A percentile compares a stretch with the other conserved stretches of the same genome.
phyloP scores from a whole-genome alignment of 306 rosid species.

The Casuarina glauca region DNA sequence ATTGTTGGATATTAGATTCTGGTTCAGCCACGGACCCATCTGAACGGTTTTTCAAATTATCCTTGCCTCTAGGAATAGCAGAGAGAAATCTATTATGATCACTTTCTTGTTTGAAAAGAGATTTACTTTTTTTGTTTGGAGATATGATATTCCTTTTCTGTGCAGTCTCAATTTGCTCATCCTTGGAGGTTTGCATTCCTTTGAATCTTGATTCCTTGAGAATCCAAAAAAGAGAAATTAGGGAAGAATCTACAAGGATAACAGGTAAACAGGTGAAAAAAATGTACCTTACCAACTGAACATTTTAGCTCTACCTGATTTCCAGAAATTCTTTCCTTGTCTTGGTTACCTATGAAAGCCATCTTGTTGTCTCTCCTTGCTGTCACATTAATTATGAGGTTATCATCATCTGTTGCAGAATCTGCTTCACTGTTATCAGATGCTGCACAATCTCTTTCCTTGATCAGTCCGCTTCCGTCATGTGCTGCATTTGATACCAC shows the following conservation, averaged over 20 bases:
- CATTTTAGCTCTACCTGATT: conserved; percentile 37
- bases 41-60: conserved; percentile 23
- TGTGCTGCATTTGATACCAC: conserved; percentile 19
- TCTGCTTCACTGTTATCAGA: conserved; percentile 43
- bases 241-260: conserved; percentile 11
- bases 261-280: conserved; percentile 6
- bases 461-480: conserved; percentile 21
- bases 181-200: conserved; percentile 22
- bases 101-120: conserved; percentile 25
- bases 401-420: conserved; percentile 59
- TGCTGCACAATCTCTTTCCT: conserved; percentile 13
- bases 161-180: conserved; percentile 31
- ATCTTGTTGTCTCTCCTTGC: conserved; percentile 31
- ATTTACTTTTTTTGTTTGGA: conserved; percentile 51
- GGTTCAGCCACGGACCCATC: conserved; percentile 31
- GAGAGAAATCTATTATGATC: conserved; percentile 29
- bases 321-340: conserved; percentile 42
- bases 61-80: conserved; percentile 30
- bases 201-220: conserved; percentile 48
- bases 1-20: conserved; percentile 32
- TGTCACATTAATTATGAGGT: conserved; percentile 62
- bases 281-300: conserved; percentile 2
- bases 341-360: conserved; percentile 27
- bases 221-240: conserved; percentile 23
- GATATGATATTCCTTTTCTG: conserved; percentile 29